A percentile compares a stretch with the other conserved stretches of the same genome.
phyloP scores from a whole-genome alignment of 2,329 filamentous ascomycete genomes.

The Colletotrichum acutatum region DNA sequence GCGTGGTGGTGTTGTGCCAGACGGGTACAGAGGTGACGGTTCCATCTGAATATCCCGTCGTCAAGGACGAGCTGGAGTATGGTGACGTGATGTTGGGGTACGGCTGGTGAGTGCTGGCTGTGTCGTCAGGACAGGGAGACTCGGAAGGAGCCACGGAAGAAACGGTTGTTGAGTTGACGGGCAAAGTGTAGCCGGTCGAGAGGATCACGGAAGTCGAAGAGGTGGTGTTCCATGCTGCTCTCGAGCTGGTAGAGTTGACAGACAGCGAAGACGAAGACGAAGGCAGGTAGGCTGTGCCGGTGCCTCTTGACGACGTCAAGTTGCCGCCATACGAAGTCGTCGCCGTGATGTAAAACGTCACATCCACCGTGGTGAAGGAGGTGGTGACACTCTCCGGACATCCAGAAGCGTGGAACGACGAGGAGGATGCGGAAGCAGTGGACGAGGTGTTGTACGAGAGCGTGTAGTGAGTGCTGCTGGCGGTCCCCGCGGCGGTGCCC shows the following conservation, averaged over 20 bases:
- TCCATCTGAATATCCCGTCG: neutral
- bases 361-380: conserved; percentile 46
- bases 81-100: conserved; percentile 4
- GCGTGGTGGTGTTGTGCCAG: neutral
- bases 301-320: conserved; percentile 6
- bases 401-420: neutral
- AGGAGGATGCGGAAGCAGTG: neutral
- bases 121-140: conserved; percentile 3
- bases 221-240: neutral
- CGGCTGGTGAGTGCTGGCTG: neutral
- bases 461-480: neutral
- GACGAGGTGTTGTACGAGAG: conserved; percentile 12
- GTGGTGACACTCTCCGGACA: conserved; percentile 38
- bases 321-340: conserved; percentile 37
- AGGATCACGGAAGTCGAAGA: neutral
- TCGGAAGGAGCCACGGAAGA: neutral
- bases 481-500: neutral
- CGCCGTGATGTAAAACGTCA: conserved; percentile 46
- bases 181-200: neutral
- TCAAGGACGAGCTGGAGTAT: neutral
- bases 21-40: neutral
- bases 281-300: neutral
- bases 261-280: neutral
- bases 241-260: conserved; percentile 7
- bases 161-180: neutral